Evolutionary conservation across 768 basidiomycete genomes (phyloP).

Genomic region (Tricholomella constricta): DNA sequence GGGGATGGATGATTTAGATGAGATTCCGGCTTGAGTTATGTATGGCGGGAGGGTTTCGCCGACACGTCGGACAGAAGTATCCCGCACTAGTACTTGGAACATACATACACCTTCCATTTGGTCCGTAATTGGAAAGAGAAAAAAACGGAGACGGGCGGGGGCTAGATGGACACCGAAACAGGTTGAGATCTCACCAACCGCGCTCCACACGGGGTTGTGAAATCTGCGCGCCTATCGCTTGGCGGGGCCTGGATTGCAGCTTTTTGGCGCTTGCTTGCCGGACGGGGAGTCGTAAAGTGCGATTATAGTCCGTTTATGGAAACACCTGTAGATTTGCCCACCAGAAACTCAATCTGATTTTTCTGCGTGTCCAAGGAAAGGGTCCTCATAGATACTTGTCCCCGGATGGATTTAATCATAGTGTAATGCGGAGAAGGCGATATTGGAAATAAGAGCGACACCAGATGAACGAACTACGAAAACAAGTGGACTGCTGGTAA

Average conservation of each 20-base stretch:
- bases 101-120: not conserved
- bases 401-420: not conserved
- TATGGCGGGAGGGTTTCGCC: conserved; percentile 9
- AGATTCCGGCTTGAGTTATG: not conserved
- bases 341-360: conserved; percentile 7
- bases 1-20: conserved; percentile 1
- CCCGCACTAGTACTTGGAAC: no score
- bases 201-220: conserved; percentile 7
- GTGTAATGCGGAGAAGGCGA: no score
- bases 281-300: conserved; percentile 11
- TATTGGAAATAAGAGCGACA: not conserved
- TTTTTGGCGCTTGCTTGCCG: not conserved
- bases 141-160: no score
- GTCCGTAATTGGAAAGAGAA: not conserved
- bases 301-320: not conserved
- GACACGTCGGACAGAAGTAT: not conserved
- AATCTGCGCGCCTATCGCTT: conserved; percentile 8
- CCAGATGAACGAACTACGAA: no score
- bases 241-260: not conserved
- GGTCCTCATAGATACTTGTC: not conserved
- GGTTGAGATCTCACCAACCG: no score
- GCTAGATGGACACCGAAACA: no score
- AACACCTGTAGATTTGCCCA: not conserved
- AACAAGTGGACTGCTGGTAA: no score
- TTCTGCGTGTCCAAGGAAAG: not conserved